Base-by-base conservation (phyloP, 345 rosid genomes). In the Citrus australasica region DNA sequence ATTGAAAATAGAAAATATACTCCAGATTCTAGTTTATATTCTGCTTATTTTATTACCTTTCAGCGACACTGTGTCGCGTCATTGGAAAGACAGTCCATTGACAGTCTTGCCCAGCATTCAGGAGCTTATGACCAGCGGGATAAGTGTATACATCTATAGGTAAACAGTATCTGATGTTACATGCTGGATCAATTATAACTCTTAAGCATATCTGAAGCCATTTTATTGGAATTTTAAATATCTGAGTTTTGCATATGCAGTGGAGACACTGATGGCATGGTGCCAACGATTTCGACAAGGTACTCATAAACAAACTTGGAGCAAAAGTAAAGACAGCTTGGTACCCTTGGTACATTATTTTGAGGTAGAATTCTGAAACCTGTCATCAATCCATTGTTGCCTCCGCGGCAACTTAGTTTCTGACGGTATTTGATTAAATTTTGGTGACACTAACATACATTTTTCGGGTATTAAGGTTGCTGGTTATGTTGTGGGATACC, bases 21-120 rank as follows among this genome's bases (percentile, higher is more conserved):
- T 25, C 3, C 25, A 42, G n/a, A 5, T 25, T 24, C 7, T 42
- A 22, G 53, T 67, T 22, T 4, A 35, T 25, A 67, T 67, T 67
- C 27, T 6, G 19, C 17, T 42, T 27, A 38, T 28, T 5, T 17
- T 27, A 28, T 1, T 71, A 21, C 42, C 22, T 71, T 71, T 30
- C 42, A 32, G 22, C 28, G 9, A 19, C 32, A 48, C 46, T 32
- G 28, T 71, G 16, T 3, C 0, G 11, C 56, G 0, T 42, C 48
- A 42, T 11, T 42, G 48, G 48, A 42, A 42, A 42, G 48, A 42
- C 14, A 42, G 35, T 16, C 46, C 80, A 11, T 32, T 25, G 28
- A 72, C 83, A 6, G 73, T 81, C 38, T 48, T 81, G 30, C 75
- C 78, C 13, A 60, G 37, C 46, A 77, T 81, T 66, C 69, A 77